Evolutionary conservation across 371 early-diverging fungal species (phyloP).

Genomic region (Haplosporangium sp.): DNA sequence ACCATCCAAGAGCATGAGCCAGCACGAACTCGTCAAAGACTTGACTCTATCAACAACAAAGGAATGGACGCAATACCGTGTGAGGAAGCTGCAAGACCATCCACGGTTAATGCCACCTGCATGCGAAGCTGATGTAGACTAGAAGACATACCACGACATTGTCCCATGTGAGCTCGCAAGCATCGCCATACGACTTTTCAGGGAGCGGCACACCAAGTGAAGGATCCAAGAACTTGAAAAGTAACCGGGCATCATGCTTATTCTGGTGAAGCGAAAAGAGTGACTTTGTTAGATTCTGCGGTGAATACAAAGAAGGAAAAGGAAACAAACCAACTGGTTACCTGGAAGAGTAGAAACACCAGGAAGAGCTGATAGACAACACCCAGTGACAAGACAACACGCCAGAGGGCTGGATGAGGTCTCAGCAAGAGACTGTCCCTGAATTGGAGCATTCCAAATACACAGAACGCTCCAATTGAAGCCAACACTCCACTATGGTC

Average conservation of each 20-base stretch:
- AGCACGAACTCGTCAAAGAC: constrained; percentile 93
- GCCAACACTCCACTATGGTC: constrained; percentile 68
- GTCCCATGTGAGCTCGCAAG: constrained; percentile 81
- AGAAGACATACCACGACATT: constrained; percentile 72
- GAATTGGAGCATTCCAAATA: constrained; percentile 89
- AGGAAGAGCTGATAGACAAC: constrained; percentile 89
- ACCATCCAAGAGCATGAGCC: constrained; percentile 97
- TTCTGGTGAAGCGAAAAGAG: constrained; percentile 62
- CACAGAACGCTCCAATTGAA: constrained; percentile 76
- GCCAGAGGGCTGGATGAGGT: constrained; percentile 96
- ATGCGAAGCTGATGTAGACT: too few species aligned
- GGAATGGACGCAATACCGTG: neutral
- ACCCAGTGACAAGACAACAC: constrained; percentile 85
- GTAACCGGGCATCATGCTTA: constrained; percentile 83
- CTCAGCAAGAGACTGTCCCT: constrained; percentile 94
- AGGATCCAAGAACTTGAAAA: constrained; percentile 85
- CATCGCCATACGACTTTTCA: constrained; percentile 92
- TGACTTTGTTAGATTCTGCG: neutral
- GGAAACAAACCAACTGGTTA: constrained; percentile 25
- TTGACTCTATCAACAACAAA: constrained; percentile 65
- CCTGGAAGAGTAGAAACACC: constrained; percentile 92
- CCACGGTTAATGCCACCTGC: neutral
- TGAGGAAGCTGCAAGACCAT: constrained; percentile 3
- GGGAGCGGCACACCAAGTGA: constrained; percentile 84
- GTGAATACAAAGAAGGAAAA: neutral